These are phyloP conservation scores for Teratosphaeria epicoccoides DNA, from an alignment of 2,329 filamentous ascomycete species.

Conservation along the genomic window DNA sequence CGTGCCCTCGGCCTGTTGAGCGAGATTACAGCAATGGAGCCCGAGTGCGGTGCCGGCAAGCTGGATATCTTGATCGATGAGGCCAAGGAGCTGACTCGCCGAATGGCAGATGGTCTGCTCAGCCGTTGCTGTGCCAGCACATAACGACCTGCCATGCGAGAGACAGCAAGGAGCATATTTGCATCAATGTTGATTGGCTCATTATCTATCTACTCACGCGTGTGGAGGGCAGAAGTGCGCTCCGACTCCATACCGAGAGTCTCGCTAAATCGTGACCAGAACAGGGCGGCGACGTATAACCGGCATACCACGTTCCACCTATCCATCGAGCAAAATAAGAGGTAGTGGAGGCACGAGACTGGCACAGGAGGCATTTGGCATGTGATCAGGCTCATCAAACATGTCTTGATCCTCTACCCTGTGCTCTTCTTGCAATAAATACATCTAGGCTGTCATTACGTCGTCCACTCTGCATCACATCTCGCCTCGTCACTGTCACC, in stretches of 20 bases:
- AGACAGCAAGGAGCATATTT: conserved; percentile 6
- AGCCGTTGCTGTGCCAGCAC: conserved; percentile 6
- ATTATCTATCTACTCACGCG: neutral
- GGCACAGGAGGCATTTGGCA: neutral
- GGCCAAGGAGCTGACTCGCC: conserved; percentile 11
- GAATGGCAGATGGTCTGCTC: neutral
- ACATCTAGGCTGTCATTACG: neutral
- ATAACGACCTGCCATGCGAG: conserved; percentile 3
- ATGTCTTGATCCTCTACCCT: neutral
- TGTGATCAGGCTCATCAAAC: neutral
- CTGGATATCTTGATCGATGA: conserved; percentile 55
- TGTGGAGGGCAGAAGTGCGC: neutral
- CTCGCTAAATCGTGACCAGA: neutral
- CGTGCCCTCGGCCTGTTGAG: conserved; percentile 75
- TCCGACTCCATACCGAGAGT: no score
- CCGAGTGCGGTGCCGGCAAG: conserved; percentile 65
- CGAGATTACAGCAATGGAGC: conserved; percentile 78
- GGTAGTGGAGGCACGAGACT: neutral
- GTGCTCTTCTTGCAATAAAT: neutral
- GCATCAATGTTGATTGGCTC: neutral
- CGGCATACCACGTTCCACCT: neutral
- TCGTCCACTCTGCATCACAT: no score
- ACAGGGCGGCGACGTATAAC: neutral
- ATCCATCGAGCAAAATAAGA: neutral
- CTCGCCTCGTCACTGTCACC: no score